Base-by-base conservation (phyloP, 2,329 filamentous ascomycete species). In the Graphiopsis chlorocephala region DNA sequence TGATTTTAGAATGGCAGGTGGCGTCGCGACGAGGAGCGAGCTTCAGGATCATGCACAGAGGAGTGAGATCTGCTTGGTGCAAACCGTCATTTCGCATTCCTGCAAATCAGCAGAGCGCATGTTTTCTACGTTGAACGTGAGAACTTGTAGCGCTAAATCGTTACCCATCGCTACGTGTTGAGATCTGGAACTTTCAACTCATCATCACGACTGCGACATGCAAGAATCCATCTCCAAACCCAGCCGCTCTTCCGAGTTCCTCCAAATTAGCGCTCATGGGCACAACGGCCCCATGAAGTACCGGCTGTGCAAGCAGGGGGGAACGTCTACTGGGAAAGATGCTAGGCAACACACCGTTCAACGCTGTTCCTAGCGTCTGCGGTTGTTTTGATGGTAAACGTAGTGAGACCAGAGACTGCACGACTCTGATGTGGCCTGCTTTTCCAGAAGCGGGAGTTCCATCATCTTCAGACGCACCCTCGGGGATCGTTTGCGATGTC, bases 201-300 rank as follows among this genome's bases (percentile, higher is more conserved):
- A 92, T 82, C 81, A 96, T 89, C 23, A 88, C 84, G 5, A 97
- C 85, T 61, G 92, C 90, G 48, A 97, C 78, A 76, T 92, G 92
- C 28, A 97, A 77, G 90, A 93, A 99, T 0, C 95, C 95, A 78
- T 99, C 95, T 0, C 92, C 88, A 81, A 97, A 98, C 1, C 92
- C 88, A 4, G 91, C 90, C 72, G 90, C 90, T 64, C 88, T 85
- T 79, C 95, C 90, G 65, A 99, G 76, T 55, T 97, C 94, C 73
- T 92, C 90, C 20, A 99, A 78, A 26, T 88, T 88, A 1, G 93
- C 90, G 65, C 82, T 79, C 80, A 98, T 90, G 0, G 95, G 94
- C 65, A 97, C 85, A 0, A 88, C 84, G 1, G 89, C 91, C 0
- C 95, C 95, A 79, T 99, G 95, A 72, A 98, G 78, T 7, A 98